Base-by-base conservation (phyloP, 306 rosid species). In the Herpetospermum pedunculosum region DNA sequence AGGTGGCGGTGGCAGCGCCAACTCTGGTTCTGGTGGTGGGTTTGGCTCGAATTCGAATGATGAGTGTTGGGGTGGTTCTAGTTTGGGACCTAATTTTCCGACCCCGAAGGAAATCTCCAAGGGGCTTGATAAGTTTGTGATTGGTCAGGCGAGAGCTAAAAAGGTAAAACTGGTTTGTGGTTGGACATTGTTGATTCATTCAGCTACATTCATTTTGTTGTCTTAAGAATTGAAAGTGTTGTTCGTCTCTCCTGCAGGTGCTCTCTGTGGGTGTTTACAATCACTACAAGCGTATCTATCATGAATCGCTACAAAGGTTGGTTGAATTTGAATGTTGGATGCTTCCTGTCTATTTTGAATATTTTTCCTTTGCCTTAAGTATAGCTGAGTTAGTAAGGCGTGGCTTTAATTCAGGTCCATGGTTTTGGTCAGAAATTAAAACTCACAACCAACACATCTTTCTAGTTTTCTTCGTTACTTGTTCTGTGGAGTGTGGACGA, bases 211-310 rank as follows among this genome's bases (percentile, higher is more conserved):
- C 63, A 38, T 18, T 28, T 25, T 11, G 28, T 67, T 29, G 53
- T 69, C 40, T 47, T 58, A 44, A 70, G 75, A n/a, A n/a, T n/a
- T n/a, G n/a, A 26, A 21, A 50, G 23, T 32, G 76, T 7, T 40
- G 11, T 18, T 67, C 5, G 41, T 40, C 25, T 40, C 2, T 72
- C 57, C 1, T 40, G 73, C 81, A 94, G 99, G 99, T 95, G 78
- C 92, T 95, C 55, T 82, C 99, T 54, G 96, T 95, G 83, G 96
- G 97, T 46, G 99, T 95, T 63, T 95, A 91, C 88, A 95, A 95
- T 83, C 97, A 95, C 76, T 95, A 95, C 75, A 89, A 91, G 91
- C 90, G 99, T 63, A 79, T 95, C 70, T 77, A 79, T 73, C 84
- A 87, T 54, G 99, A 95, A 74, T 77, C 89, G 6, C 54, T 76